phyloP scores from a whole-genome alignment of 140 eudicot genomes.

The Ambrosia hybrid region DNA sequence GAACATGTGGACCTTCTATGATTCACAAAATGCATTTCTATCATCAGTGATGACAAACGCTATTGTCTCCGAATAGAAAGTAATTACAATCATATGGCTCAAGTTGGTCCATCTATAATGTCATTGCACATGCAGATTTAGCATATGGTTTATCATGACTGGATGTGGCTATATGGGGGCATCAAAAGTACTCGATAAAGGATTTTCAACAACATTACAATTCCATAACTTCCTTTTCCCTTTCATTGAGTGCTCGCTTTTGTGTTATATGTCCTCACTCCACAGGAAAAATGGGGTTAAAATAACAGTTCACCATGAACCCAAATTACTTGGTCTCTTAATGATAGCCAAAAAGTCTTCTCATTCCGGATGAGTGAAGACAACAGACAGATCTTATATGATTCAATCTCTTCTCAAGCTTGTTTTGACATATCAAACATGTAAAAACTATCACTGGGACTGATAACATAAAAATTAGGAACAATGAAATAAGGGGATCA shows the following conservation, averaged over 20 bases:
- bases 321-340: slow-evolving; percentile 15
- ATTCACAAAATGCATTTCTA: neutral
- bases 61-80: neutral
- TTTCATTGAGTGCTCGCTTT: neutral
- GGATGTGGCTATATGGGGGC: neutral
- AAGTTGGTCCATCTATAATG: neutral
- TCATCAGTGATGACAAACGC: neutral
- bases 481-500: neutral
- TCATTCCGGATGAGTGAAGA: slow-evolving; percentile 6
- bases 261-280: neutral
- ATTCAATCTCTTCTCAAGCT: slow-evolving; percentile 7
- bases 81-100: neutral
- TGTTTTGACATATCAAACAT: slow-evolving; percentile 2
- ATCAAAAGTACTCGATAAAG: neutral
- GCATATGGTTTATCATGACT: neutral
- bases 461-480: slow-evolving; percentile 4
- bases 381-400: neutral
- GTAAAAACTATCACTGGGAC: neutral
- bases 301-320: slow-evolving; percentile 10
- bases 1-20: neutral
- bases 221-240: neutral
- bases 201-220: neutral
- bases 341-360: slow-evolving; percentile 14
- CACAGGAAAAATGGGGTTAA: neutral
- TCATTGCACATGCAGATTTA: neutral